Conservation (phyloP, 2,329 filamentous ascomycete genomes). For the Domatiomyces catenatus region DNA sequence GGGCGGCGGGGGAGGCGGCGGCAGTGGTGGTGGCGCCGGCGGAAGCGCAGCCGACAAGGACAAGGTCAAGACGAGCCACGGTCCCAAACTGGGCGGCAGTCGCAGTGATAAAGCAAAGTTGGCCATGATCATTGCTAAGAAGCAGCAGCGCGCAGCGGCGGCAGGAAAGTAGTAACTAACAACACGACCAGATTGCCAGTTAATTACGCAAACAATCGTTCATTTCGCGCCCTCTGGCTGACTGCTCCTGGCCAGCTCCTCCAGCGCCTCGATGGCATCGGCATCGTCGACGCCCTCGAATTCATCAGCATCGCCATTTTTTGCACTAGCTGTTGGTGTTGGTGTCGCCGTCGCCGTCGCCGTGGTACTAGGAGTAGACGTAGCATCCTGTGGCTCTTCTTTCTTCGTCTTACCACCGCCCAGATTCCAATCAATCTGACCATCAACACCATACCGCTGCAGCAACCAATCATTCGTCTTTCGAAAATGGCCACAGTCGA, state of each 20-base stretch:
- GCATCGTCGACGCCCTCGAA: constrained; percentile 26
- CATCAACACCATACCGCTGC: constrained; percentile 60
- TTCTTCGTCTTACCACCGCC: constrained; percentile 21
- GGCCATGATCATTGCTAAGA: constrained; percentile 16
- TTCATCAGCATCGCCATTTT: constrained; percentile 12
- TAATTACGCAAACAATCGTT: background rate
- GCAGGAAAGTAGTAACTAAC: background rate
- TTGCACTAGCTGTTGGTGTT: too few relatives aligned
- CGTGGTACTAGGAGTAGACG: constrained; percentile 8
- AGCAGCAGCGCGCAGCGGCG: background rate
- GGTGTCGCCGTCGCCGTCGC: too few relatives aligned
- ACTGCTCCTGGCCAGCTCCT: constrained; percentile 21
- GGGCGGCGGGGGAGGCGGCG: constrained; percentile 20
- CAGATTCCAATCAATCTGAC: constrained; percentile 72
- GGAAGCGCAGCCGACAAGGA: constrained; percentile 7
- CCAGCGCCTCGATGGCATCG: constrained; percentile 27
- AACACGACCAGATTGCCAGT: background rate
- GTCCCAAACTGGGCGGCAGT: constrained; percentile 49
- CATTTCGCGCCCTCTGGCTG: constrained; percentile 1
- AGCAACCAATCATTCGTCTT: constrained; percentile 74
- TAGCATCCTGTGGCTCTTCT: constrained; percentile 7
- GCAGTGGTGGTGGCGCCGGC: too few relatives aligned
- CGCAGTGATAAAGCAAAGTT: constrained; percentile 46
- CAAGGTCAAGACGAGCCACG: constrained; percentile 23
- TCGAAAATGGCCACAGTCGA: constrained; percentile 66